Percentiles rank a stretch among this genome's conserved stretches.
phyloP scores from a whole-genome alignment of 2,329 filamentous ascomycete species.

The Metarhizium anisopliae region DNA sequence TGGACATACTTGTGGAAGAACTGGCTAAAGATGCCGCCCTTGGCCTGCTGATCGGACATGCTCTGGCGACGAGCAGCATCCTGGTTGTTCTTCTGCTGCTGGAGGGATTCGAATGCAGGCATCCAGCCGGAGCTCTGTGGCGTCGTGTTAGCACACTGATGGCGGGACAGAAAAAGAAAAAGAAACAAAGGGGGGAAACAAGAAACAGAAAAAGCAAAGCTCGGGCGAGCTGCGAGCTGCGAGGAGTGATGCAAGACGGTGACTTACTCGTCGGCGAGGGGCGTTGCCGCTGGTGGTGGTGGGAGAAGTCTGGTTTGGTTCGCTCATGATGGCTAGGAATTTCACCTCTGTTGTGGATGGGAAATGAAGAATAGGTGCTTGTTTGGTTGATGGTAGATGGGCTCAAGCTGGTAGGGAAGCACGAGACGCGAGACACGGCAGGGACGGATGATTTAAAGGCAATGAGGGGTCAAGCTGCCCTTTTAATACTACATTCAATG shows the following conservation, averaged over 20 bases:
- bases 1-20: constrained; percentile 47
- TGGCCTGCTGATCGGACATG: constrained; percentile 42
- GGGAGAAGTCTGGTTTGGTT: constrained; percentile 15
- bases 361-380: background rate
- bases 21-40: constrained; percentile 40
- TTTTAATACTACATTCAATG: background rate
- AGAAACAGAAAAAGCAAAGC: too few relatives aligned
- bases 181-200: too few relatives aligned
- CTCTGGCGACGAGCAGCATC: constrained; percentile 43
- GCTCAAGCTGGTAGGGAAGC: background rate
- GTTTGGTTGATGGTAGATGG: background rate
- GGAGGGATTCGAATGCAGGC: constrained; percentile 40
- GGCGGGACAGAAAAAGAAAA: background rate
- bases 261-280: constrained; percentile 21
- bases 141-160: background rate
- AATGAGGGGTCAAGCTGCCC: background rate
- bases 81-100: constrained; percentile 40
- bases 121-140: constrained; percentile 36
- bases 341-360: background rate
- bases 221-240: too few relatives aligned
- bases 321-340: constrained; percentile 17
- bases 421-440: background rate
- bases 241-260: background rate
- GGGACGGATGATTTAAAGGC: background rate
- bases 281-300: constrained; percentile 7